A percentile compares a stretch with the other conserved stretches of the same genome.
Evolutionary conservation across 306 rosid genomes (phyloP).

Genomic region (Corylus avellana): DNA sequence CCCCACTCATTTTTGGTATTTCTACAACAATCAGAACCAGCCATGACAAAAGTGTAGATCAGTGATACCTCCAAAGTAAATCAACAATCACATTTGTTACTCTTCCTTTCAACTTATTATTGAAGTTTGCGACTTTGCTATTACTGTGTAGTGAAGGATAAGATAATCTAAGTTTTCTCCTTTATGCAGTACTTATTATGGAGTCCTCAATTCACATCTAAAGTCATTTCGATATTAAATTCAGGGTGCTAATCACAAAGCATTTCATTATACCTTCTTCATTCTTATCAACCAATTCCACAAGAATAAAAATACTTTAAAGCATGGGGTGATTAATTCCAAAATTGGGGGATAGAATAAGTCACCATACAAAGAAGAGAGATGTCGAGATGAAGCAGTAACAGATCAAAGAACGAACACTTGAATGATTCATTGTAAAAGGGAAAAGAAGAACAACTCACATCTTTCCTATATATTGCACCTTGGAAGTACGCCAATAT

Average conservation of each 20-base stretch:
- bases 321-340: background rate
- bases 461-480: slow-evolving; percentile 94
- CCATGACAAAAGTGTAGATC: background rate
- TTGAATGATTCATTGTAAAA: slow-evolving; percentile 7
- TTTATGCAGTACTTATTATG: background rate
- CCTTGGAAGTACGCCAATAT: slow-evolving; percentile 81
- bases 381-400: background rate
- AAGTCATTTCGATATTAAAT: background rate
- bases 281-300: background rate
- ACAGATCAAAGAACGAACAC: background rate
- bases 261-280: slow-evolving; percentile 3
- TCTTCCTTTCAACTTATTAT: background rate
- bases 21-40: background rate
- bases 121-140: background rate
- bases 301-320: background rate
- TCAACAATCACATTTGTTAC: background rate
- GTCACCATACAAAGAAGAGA: background rate
- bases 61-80: background rate
- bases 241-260: slow-evolving; percentile 7
- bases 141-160: background rate
- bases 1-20: background rate
- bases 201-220: background rate
- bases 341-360: background rate
- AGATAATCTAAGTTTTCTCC: background rate
- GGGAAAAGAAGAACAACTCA: slow-evolving; percentile 47